These are phyloP conservation scores for Irpex sp. DNA, from an alignment of 1,284 basidiomycete species.

Conservation along the genomic window DNA sequence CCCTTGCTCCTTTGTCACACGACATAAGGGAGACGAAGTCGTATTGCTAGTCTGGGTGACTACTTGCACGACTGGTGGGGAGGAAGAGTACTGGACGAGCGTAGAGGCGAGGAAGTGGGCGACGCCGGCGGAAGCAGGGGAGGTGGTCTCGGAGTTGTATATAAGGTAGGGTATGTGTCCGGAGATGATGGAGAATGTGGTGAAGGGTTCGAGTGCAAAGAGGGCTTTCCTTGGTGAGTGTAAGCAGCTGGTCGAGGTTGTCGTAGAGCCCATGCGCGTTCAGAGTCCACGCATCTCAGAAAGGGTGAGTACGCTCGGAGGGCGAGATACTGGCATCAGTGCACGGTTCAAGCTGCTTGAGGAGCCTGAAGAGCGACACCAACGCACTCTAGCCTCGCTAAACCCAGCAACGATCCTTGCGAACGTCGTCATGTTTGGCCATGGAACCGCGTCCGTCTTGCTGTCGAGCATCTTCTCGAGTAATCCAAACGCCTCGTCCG, in stretches of 20 bases:
- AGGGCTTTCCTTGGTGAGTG: not conserved
- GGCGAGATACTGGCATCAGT: conserved; percentile 28
- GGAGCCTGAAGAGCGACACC: conserved; percentile 65
- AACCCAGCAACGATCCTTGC: conserved; percentile 66
- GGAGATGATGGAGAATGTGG: not conserved
- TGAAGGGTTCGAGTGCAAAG: not conserved
- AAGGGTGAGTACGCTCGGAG: conserved; percentile 46
- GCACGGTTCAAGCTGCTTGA: conserved; percentile 34
- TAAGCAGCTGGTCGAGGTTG: conserved; percentile 25
- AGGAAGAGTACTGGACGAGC: too few species aligned
- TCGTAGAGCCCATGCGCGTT: conserved; percentile 38
- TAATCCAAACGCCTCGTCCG: conserved; percentile 60
- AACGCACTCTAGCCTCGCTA: conserved; percentile 54
- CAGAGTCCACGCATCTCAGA: conserved; percentile 46
- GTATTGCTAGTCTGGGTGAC: too few species aligned
- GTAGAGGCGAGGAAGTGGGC: not conserved
- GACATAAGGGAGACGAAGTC: too few species aligned
- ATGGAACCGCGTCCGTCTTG: conserved; percentile 40
- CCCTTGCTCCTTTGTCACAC: too few species aligned
- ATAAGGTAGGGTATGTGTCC: not conserved
- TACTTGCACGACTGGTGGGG: too few species aligned
- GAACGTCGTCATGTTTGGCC: conserved; percentile 59
- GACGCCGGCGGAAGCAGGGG: too few species aligned
- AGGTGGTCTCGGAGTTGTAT: too few species aligned
- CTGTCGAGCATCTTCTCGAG: conserved; percentile 67